phyloP scores from a whole-genome alignment of 768 basidiomycete species.

The Boletus rex-veris region DNA sequence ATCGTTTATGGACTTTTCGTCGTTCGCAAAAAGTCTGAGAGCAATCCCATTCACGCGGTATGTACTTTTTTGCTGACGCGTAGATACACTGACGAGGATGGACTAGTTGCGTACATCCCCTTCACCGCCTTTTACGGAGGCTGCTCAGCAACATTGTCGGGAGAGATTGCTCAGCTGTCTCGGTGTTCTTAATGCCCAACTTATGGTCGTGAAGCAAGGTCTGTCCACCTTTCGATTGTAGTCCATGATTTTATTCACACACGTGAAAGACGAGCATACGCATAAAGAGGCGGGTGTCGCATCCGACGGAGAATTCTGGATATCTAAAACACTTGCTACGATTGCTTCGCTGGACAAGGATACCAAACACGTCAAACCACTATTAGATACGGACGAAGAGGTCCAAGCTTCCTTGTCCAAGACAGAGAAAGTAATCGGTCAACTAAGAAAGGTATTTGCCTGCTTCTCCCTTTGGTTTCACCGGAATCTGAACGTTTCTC shows the following conservation, averaged over 20 bases:
- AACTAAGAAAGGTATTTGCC: constrained; percentile 43
- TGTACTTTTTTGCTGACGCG: constrained; percentile 25
- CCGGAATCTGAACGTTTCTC: background rate
- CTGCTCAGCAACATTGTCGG: constrained; percentile 63
- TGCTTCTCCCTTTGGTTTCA: background rate
- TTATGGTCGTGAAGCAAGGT: constrained; percentile 52
- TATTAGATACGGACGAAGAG: constrained; percentile 55
- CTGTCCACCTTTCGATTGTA: constrained; percentile 6
- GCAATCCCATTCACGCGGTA: constrained; percentile 58
- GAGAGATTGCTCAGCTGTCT: constrained; percentile 68
- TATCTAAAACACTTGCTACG: constrained; percentile 57
- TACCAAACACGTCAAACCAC: constrained; percentile 57
- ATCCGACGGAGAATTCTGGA: constrained; percentile 78
- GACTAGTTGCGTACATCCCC: constrained; percentile 54
- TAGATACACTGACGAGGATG: background rate
- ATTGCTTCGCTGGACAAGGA: constrained; percentile 60
- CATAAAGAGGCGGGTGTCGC: constrained; percentile 58
- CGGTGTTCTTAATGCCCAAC: constrained; percentile 65
- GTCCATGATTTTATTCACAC: constrained; percentile 2
- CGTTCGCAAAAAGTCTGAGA: constrained; percentile 68
- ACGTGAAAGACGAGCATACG: constrained; percentile 40
- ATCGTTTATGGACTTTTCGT: constrained; percentile 77
- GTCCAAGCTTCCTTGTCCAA: constrained; percentile 44
- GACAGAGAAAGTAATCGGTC: constrained; percentile 40
- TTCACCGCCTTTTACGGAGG: constrained; percentile 69